Evolutionary conservation across 2,329 filamentous ascomycete genomes (phyloP).

Genomic region (Aspergillus ochraceoroseus): DNA sequence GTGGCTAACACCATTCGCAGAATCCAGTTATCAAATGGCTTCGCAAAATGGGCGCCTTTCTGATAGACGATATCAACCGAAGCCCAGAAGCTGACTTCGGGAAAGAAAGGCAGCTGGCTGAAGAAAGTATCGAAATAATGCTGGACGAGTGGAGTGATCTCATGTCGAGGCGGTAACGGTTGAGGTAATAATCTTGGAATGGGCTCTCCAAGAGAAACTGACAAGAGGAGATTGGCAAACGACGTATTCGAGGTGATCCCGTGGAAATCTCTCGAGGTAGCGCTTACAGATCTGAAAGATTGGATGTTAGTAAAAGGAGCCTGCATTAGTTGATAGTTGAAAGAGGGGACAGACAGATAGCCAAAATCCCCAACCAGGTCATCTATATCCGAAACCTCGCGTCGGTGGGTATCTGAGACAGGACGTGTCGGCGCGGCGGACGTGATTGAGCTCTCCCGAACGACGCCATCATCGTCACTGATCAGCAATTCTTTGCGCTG

Average conservation of each 20-base stretch:
- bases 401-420: slow-evolving; percentile 44
- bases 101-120: slow-evolving; percentile 73
- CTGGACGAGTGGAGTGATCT: slow-evolving; percentile 65
- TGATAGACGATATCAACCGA: slow-evolving; percentile 79
- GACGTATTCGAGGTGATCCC: slow-evolving; percentile 84
- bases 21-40: slow-evolving; percentile 71
- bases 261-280: slow-evolving; percentile 89
- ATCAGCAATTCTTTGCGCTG: slow-evolving; percentile 30
- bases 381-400: slow-evolving; percentile 82
- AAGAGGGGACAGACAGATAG: slow-evolving; percentile 60
- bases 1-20: slow-evolving; percentile 88
- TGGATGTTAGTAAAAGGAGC: slow-evolving; percentile 16
- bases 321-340: not conserved
- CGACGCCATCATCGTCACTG: slow-evolving; percentile 25
- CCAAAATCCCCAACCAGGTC: slow-evolving; percentile 91
- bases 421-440: slow-evolving; percentile 28
- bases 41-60: slow-evolving; percentile 58
- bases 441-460: slow-evolving; percentile 37
- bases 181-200: slow-evolving; percentile 58
- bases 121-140: slow-evolving; percentile 82
- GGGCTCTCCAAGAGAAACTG: slow-evolving; percentile 70
- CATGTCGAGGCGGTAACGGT: slow-evolving; percentile 66
- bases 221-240: slow-evolving; percentile 80
- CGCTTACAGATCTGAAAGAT: slow-evolving; percentile 71
- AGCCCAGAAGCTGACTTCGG: slow-evolving; percentile 70